Conservation (phyloP, 2,329 filamentous ascomycete species). For the Metarhizium anisopliae region DNA sequence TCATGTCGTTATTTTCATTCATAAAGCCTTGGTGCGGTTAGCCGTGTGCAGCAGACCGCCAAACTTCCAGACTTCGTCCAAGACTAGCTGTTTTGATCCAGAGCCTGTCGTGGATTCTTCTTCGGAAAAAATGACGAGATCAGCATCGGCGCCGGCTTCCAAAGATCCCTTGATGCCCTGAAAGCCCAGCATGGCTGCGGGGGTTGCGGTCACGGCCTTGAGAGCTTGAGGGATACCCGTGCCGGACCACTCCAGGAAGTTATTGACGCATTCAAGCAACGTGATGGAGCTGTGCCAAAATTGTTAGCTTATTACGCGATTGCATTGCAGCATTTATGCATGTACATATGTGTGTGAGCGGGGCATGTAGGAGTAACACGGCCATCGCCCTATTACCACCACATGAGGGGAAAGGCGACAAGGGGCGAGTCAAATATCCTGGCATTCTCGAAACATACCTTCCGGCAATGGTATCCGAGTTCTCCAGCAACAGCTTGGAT, state of each 20-base stretch:
- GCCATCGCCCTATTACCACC: not conserved
- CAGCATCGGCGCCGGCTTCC: constrained; percentile 55
- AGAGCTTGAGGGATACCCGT: constrained; percentile 59
- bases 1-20: not conserved
- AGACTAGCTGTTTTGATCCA: constrained; percentile 41
- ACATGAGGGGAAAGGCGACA: too few species aligned
- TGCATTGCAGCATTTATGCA: too few species aligned
- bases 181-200: constrained; percentile 67
- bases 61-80: constrained; percentile 80
- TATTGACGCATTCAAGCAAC: constrained; percentile 74
- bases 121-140: constrained; percentile 60
- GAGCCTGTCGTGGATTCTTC: constrained; percentile 23
- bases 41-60: constrained; percentile 40
- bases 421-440: too few species aligned
- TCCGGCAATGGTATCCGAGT: constrained; percentile 70
- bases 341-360: not conserved
- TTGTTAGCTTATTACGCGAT: constrained; percentile 3
- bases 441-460: constrained; percentile 38
- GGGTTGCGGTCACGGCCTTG: constrained; percentile 65
- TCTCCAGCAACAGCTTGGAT: constrained; percentile 63
- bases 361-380: not conserved
- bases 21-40: constrained; percentile 3
- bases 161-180: constrained; percentile 57
- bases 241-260: constrained; percentile 69
- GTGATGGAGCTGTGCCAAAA: constrained; percentile 48